Evolutionary conservation across 495 filamentous ascomycete genomes (phyloP).

Genomic region (Pseudomonodictys pantanalensis): DNA sequence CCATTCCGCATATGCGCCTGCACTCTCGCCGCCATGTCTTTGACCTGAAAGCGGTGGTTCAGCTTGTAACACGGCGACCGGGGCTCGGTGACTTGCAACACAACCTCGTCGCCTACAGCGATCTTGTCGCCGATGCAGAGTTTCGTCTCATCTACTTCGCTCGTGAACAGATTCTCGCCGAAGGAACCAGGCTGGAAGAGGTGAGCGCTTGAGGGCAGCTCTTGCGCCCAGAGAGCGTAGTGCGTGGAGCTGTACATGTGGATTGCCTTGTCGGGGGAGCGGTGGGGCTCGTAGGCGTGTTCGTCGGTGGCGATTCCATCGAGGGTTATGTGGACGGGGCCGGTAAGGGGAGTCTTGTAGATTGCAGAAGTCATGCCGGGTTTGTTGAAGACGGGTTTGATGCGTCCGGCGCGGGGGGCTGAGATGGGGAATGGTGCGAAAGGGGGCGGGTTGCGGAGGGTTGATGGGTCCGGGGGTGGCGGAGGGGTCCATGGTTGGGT

Average conservation of each 20-base stretch:
- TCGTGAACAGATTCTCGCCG: conserved; percentile 56
- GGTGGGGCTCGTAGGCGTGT: conserved; percentile 55
- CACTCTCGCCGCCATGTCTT: conserved; percentile 53
- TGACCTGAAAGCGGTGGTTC: conserved; percentile 40
- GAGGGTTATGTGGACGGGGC: conserved; percentile 44
- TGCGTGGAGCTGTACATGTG: conserved; percentile 56
- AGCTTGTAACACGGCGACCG: conserved; percentile 29
- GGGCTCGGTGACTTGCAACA: conserved; percentile 29
- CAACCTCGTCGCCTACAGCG: conserved; percentile 43
- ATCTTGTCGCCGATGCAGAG: conserved; percentile 58
- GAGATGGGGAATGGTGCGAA: conserved; percentile 45
- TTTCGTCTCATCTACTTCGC: conserved; percentile 54
- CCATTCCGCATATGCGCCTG: conserved; percentile 52
- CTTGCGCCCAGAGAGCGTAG: conserved; percentile 49
- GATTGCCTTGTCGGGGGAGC: conserved; percentile 55
- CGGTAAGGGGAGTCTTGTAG: conserved; percentile 46
- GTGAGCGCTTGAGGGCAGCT: conserved; percentile 45
- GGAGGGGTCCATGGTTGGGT: neutral
- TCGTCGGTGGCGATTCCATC: conserved; percentile 54
- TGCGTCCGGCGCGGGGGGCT: conserved; percentile 53
- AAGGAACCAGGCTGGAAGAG: conserved; percentile 53
- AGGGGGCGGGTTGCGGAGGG: conserved; percentile 10
- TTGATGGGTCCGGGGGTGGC: neutral
- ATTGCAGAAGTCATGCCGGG: conserved; percentile 49
- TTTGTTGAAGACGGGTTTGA: conserved; percentile 49